A percentile compares a stretch with the other conserved stretches of the same genome.
Evolutionary conservation across 1,284 basidiomycete genomes (phyloP).

Genomic region (Papiliotrema flavescens): DNA sequence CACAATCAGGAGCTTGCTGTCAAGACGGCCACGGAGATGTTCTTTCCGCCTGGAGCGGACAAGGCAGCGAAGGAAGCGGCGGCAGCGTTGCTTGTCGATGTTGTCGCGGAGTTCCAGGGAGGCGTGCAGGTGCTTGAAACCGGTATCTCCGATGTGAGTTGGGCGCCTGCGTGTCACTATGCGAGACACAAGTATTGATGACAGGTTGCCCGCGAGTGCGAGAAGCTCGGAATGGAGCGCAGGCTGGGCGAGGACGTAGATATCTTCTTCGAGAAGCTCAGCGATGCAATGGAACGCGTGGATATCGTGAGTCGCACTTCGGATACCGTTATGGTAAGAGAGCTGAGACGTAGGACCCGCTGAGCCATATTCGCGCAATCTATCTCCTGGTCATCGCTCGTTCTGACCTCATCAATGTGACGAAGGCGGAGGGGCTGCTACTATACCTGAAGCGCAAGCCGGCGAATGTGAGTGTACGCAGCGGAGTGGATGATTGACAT

Average conservation of each 20-base stretch:
- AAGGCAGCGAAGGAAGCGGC: slow-evolving; percentile 43
- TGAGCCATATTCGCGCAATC: slow-evolving; percentile 40
- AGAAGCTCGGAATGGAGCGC: slow-evolving; percentile 7
- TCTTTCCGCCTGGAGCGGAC: slow-evolving; percentile 53
- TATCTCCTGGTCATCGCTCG: slow-evolving; percentile 31
- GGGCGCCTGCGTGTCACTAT: background rate
- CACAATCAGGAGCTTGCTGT: slow-evolving; percentile 68
- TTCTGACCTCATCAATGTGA: slow-evolving; percentile 35
- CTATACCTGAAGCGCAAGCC: slow-evolving; percentile 25
- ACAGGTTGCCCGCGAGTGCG: slow-evolving; percentile 16
- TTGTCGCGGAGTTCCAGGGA: slow-evolving; percentile 75
- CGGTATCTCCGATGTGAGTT: slow-evolving; percentile 62
- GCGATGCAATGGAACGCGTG: slow-evolving; percentile 59
- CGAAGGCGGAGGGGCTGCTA: slow-evolving; percentile 32
- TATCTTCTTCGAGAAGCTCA: slow-evolving; percentile 75
- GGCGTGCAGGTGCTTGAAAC: slow-evolving; percentile 78
- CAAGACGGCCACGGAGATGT: slow-evolving; percentile 82
- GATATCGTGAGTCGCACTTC: slow-evolving; percentile 23
- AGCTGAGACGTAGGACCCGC: slow-evolving; percentile 22
- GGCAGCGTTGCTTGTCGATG: slow-evolving; percentile 76
- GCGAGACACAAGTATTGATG: background rate
- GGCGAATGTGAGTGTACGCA: slow-evolving; percentile 26
- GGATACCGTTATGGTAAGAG: background rate
- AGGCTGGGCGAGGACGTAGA: slow-evolving; percentile 61
- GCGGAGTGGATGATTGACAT: slow-evolving; percentile 4